Conservation (phyloP, 768 basidiomycete species). For the Mycena venus region DNA sequence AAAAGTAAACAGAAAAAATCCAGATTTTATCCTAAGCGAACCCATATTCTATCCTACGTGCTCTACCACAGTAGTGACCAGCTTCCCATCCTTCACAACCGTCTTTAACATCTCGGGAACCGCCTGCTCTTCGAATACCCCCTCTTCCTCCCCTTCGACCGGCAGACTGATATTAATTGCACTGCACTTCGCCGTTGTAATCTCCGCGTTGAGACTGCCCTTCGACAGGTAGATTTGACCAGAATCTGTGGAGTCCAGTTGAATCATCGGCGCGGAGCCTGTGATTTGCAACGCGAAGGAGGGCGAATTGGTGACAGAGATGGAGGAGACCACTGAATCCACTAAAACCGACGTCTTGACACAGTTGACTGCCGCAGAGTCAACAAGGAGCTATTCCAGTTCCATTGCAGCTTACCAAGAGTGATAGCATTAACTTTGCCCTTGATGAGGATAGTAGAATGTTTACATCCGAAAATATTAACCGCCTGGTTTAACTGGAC, state of each 20-base stretch:
- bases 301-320: conserved; percentile 91
- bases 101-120: conserved; percentile 98
- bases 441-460: conserved; percentile 83
- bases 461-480: conserved; percentile 93
- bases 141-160: conserved; percentile 90
- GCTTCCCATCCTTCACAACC: conserved; percentile 81
- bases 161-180: conserved; percentile 92
- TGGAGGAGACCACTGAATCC: conserved; percentile 92
- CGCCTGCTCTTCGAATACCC: conserved; percentile 89
- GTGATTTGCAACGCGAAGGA: conserved; percentile 95
- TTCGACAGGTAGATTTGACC: conserved; percentile 95
- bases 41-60: conserved; percentile 73
- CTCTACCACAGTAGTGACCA: conserved; percentile 92
- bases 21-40: conserved; percentile 69
- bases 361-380: conserved; percentile 77
- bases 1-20: too few relatives aligned
- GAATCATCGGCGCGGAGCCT: conserved; percentile 91
- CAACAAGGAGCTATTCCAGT: neutral
- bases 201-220: conserved; percentile 81
- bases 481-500: conserved; percentile 86
- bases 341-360: conserved; percentile 89
- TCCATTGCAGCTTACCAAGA: conserved; percentile 67
- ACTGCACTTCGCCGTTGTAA: conserved; percentile 95
- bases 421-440: conserved; percentile 97
- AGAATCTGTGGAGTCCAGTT: conserved; percentile 94